These are phyloP conservation scores for Parmelia sp. DNA, from an alignment of 495 filamentous ascomycete species.

Conservation along the genomic window DNA sequence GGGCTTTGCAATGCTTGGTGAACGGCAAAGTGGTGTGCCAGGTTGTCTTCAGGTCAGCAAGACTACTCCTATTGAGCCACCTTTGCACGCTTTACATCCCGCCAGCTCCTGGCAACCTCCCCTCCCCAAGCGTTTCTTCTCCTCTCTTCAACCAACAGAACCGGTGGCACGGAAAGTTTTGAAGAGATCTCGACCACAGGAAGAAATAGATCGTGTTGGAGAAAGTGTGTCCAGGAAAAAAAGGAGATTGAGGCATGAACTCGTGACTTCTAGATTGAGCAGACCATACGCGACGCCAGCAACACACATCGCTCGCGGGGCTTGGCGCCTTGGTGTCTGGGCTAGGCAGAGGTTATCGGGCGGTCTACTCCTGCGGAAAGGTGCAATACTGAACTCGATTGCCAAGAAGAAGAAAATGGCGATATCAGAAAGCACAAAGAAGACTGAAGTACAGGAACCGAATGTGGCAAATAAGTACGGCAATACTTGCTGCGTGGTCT, in stretches of 20 bases:
- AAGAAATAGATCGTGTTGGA: slow-evolving; percentile 54
- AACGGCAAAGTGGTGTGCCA: slow-evolving; percentile 15
- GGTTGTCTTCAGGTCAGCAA: slow-evolving; percentile 5
- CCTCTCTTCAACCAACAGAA: background rate
- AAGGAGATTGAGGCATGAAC: slow-evolving; percentile 53
- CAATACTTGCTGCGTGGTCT: slow-evolving; percentile 8
- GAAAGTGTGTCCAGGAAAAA: slow-evolving; percentile 56
- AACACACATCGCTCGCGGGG: slow-evolving; percentile 59
- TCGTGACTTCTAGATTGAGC: slow-evolving; percentile 64
- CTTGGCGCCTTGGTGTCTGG: slow-evolving; percentile 53
- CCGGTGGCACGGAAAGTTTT: slow-evolving; percentile 2
- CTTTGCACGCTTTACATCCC: background rate
- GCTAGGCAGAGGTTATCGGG: slow-evolving; percentile 36
- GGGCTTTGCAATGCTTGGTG: slow-evolving; percentile 18
- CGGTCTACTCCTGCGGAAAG: slow-evolving; percentile 43
- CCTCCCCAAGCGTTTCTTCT: background rate
- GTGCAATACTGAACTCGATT: slow-evolving; percentile 50
- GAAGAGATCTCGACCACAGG: slow-evolving; percentile 52
- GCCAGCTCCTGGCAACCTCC: slow-evolving; percentile 2
- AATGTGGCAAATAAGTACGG: slow-evolving; percentile 14
- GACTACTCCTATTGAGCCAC: background rate
- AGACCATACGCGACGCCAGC: slow-evolving; percentile 61
- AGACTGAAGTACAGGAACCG: slow-evolving; percentile 5
- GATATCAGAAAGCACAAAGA: background rate
- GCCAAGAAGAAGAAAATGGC: slow-evolving; percentile 31